Base-by-base conservation (phyloP, 2,329 filamentous ascomycete genomes). In the Hymenoscyphus infarciens region DNA sequence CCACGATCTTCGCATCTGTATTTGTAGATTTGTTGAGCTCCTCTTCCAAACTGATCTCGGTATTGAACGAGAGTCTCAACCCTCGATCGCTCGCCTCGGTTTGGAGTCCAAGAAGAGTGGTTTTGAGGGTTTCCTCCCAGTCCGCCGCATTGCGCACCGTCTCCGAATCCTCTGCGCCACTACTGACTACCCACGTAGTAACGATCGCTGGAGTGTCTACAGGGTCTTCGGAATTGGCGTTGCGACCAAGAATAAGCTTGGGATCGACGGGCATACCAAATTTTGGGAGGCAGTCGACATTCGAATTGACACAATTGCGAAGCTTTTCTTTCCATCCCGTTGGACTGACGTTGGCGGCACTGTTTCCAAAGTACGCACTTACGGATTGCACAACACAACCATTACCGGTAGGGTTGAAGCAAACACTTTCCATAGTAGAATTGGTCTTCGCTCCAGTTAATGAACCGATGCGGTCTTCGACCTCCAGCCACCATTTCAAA, bases 11-110 rank as follows among this genome's bases (percentile, higher is more conserved):
- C 54, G 94, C 96, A 75, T 99, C 95, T 0, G 95, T 98, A 76
- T 99, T 99, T 57, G 92, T 97, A 42, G 92, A 96, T 78, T 98
- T 97, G 80, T 97, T 99, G 63, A 99, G 82, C 74, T 99, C 95
- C 74, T 97, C 85, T 74, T 98, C 94, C 65, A 99, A 80, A 75
- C 93, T 97, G 76, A 94, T 91, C 77, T 99, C 95, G 0, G 95
- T 96, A 57, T 87, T 96, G 81, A 98, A 99, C 7, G 93, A 98
- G 39, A 99, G 79, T 22, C 95, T 85, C 10, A 99, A 82, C 0
- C 93, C 93, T 56, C 90, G 87, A 22, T 88, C 81, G 3, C 77
- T 77, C 7, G 95, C 96, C 76, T 99, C 92, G 15, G 84, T 79
- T 75, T 97, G 92, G 1, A 92, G 86, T n/a, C 86, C 83, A 22